Percentiles rank a stretch among this genome's conserved stretches.
These are phyloP conservation scores for Balamuthia mandrillaris DNA, from an alignment of 208 protist genomes.

Conservation along the genomic window DNA sequence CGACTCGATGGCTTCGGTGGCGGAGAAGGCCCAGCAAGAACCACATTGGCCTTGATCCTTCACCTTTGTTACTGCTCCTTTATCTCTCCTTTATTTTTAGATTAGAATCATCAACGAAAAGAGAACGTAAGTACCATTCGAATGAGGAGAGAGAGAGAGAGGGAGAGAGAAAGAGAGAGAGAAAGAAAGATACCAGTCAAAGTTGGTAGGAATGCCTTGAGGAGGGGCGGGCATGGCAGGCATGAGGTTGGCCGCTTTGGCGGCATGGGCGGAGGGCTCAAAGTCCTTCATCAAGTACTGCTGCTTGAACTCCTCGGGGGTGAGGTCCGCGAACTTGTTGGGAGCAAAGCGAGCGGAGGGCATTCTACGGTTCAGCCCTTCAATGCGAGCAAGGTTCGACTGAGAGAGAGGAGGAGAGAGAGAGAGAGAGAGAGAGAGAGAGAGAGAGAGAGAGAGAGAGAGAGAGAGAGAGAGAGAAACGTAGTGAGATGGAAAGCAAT, in stretches of 20 bases:
- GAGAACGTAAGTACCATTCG: not conserved
- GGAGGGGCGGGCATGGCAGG: not conserved
- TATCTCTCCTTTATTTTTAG: too few relatives aligned
- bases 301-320: not conserved
- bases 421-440: too few relatives aligned
- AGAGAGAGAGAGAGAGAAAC: not conserved
- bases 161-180: constrained; percentile 69
- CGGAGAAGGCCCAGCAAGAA: constrained; percentile 85
- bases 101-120: not conserved
- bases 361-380: not conserved
- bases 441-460: too few relatives aligned
- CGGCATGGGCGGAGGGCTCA: not conserved
- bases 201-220: constrained; percentile 19
- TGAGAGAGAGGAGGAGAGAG: too few relatives aligned
- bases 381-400: not conserved
- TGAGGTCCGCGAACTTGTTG: not conserved
- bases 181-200: constrained; percentile 80
- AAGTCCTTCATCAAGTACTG: not conserved
- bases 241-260: not conserved
- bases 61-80: constrained; percentile 80
- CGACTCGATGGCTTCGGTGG: constrained; percentile 84
- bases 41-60: constrained; percentile 77
- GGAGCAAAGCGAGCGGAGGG: not conserved
- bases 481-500: not conserved
- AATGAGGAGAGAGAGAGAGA: not conserved